These are phyloP conservation scores for Yueomyces sp. DNA, from an alignment of 805 yeast genomes.

Conservation along the genomic window DNA sequence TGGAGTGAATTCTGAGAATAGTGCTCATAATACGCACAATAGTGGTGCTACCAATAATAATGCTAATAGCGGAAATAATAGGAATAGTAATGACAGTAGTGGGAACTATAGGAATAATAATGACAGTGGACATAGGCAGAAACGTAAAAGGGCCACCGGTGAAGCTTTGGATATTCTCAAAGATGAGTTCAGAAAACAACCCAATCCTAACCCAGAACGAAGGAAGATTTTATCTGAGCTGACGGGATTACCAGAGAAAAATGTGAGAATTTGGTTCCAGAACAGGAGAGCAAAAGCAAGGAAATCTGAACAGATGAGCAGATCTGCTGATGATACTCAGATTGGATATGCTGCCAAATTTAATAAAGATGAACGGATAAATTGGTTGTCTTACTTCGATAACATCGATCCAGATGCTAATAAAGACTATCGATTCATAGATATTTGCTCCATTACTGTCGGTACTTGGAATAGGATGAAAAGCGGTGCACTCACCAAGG, in stretches of 20 bases:
- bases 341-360: not conserved
- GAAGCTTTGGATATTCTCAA: constrained; percentile 59
- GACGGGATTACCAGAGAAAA: constrained; percentile 76
- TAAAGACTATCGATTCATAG: constrained; percentile 55
- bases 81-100: not conserved
- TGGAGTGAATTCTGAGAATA: too few relatives aligned
- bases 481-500: constrained; percentile 37
- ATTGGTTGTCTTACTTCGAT: constrained; percentile 19
- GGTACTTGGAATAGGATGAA: constrained; percentile 74
- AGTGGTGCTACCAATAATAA: too few relatives aligned
- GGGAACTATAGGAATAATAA: not conserved
- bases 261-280: constrained; percentile 89
- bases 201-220: constrained; percentile 62
- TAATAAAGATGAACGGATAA: not conserved
- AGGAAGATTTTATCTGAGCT: constrained; percentile 55
- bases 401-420: constrained; percentile 42
- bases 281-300: constrained; percentile 71
- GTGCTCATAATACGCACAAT: too few relatives aligned
- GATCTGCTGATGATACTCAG: constrained; percentile 5
- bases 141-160: constrained; percentile 66
- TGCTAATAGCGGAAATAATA: too few relatives aligned
- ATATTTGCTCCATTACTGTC: constrained; percentile 54
- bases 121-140: constrained; percentile 15
- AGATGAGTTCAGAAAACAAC: constrained; percentile 54
- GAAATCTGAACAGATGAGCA: constrained; percentile 21